Conservation (phyloP, 441 rosid genomes). For the Mallotus repandus region DNA sequence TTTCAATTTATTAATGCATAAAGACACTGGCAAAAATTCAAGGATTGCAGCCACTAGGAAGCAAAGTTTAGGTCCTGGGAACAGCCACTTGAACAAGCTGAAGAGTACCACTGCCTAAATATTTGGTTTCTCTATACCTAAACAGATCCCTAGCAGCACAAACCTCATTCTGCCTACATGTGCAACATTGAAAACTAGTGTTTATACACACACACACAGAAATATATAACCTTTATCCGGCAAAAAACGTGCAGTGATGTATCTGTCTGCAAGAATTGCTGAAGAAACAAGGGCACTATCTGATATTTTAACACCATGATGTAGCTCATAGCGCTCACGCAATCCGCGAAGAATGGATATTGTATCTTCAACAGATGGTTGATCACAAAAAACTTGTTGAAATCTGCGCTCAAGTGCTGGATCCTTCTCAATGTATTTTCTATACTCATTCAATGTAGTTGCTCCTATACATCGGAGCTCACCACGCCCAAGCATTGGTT, state of each 20-base stretch:
- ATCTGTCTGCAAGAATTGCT: constrained; percentile 70
- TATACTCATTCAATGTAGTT: constrained; percentile 68
- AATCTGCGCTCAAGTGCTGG: constrained; percentile 78
- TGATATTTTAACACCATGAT: constrained; percentile 78
- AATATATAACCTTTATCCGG: constrained; percentile 88
- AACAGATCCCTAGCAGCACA: not conserved
- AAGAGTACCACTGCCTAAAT: not conserved
- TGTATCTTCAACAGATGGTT: constrained; percentile 72
- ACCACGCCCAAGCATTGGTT: constrained; percentile 85
- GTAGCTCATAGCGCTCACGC: constrained; percentile 69
- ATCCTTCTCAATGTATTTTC: constrained; percentile 81
- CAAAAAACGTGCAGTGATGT: constrained; percentile 76
- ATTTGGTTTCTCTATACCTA: not conserved
- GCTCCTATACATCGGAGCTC: constrained; percentile 83
- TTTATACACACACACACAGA: no score
- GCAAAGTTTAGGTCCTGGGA: no score
- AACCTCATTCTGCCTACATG: constrained; percentile 1
- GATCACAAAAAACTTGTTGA: constrained; percentile 76
- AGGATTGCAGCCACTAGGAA: no score
- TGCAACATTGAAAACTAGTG: not conserved
- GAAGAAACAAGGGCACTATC: constrained; percentile 74
- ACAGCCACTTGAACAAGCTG: no score
- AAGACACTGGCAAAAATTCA: no score
- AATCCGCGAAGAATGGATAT: constrained; percentile 69
- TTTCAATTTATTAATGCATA: no score